Base-by-base conservation (phyloP, 345 rosid species). In the Euphorbia tirucalli region DNA sequence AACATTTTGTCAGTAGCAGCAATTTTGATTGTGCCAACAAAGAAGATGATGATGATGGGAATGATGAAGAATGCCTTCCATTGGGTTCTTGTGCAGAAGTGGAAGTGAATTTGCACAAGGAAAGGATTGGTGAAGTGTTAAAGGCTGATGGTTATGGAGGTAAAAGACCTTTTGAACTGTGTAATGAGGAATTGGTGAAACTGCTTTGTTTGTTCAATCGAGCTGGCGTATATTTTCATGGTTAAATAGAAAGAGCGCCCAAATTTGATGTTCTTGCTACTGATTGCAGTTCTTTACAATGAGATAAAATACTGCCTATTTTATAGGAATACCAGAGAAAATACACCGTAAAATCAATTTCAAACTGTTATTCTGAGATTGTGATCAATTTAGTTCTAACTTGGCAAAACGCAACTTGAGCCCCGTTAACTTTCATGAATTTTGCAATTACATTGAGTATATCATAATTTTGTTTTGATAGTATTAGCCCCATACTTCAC, bases 141-240 rank as follows among this genome's bases (percentile, higher is more conserved):
- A 83, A 67, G 58, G 74, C 84, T 30, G 64, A 79, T 35, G 86
- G 86, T 39, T 90, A 85, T 39, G 86, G 82, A 77, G 88, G 88
- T n/a, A 90, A 89, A 84, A 90, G 97, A 78, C 90, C 98, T 58
- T 85, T 88, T 0, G 92, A 90, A 83, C 80, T 92, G 68, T 83
- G 83, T 50, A 88, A 85, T 50, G 85, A 73, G 54, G 85, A 92
- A 70, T 78, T 95, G 11, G 73, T 92, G 62, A 82, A 74, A 75
- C 75, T 95, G 78, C 91, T 92, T 15, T 83, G 87, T 58, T 70
- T 79, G 77, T 82, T 95, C 59, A 90, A 95, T 81, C 83, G 80
- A 77, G 81, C 87, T 68, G 98, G 97, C 44, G 75, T 90, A 1
- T 84, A 68, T 77, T 95, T 92, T 73, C 93, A 83, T 69, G 64